Base-by-base conservation (phyloP, 1,139 yeast species). In the Sugiyamaella paludigena region DNA sequence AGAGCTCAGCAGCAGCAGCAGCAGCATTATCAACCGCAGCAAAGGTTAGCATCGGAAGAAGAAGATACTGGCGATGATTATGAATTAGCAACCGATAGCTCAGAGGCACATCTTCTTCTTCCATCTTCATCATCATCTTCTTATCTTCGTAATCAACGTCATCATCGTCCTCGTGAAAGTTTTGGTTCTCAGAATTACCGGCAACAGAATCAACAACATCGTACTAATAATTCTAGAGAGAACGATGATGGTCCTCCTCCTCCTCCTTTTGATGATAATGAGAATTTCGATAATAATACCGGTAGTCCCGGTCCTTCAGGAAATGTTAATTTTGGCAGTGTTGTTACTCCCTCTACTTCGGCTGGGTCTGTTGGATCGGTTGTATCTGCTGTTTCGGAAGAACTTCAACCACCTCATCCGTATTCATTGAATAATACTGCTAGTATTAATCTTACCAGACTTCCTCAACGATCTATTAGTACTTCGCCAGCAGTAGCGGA, bases 361-460 rank as follows among this genome's bases (percentile, higher is more conserved):
- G 7, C 39, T 10, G 36, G 34, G 11, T 42, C 45, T 29, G 40
- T 33, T 4, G 45, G 36, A 28, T 42, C 45, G 9, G 28, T 35
- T 24, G 40, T 29, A 19, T 24, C 33, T 16, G 19, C 30, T 16
- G 9, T 27, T 10, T 5, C n/a, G 4, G 24, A 13, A 11, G 27
- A 16, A 8, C 38, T 8, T 5, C 10, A 35, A 10, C 11, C 37
- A 27, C 28, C 29, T 10, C 19, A 34, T 28, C 33, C 47, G 11
- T 37, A 36, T 26, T 38, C 48, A 15, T 32, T 42, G n/a, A 46
- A 52, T 36, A 42, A 47, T 40, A 48, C 43, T 6, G 56, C 52
- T 24, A 52, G 57, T 42, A 56, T 56, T 24, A 55, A 47, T 36
- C 47, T 55, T 40, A 46, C 55, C 37, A 40, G 51, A 3, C 51